These are phyloP conservation scores for Zygosaccharomyces pseudorouxii DNA, from an alignment of 805 yeast species.

Conservation along the genomic window DNA sequence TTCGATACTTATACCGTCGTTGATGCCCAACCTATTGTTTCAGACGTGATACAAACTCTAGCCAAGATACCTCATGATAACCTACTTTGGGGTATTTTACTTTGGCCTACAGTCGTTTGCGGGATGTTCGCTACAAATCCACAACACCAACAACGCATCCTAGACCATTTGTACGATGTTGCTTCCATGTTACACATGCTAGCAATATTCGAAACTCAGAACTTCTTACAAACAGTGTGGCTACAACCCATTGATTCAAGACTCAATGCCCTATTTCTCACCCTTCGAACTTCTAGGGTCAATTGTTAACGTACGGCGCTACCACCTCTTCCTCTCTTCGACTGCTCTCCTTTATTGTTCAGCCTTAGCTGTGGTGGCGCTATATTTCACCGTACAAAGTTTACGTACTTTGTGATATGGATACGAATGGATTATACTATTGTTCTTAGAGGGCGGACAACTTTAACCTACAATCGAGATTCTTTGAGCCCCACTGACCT, in stretches of 20 bases:
- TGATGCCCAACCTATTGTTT: constrained; percentile 11
- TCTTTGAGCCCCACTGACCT: no score
- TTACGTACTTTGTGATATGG: no score
- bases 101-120: constrained; percentile 14
- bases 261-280: constrained; percentile 9
- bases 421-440: no score
- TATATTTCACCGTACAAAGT: no score
- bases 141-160: constrained; percentile 5
- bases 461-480: no score
- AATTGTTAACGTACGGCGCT: constrained; percentile 5
- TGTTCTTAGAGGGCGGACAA: no score
- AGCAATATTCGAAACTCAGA: constrained; percentile 7
- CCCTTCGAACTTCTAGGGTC: constrained; percentile 6
- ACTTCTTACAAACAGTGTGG: constrained; percentile 14
- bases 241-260: constrained; percentile 5
- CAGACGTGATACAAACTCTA: constrained; percentile 11
- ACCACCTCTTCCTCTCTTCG: neutral
- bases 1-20: constrained; percentile 9
- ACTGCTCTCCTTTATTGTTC: neutral
- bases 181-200: constrained; percentile 13
- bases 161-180: constrained; percentile 9
- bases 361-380: neutral
- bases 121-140: constrained; percentile 14
- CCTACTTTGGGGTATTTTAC: constrained; percentile 16
- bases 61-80: constrained; percentile 11